Evolutionary conservation across 208 protist species (phyloP), one percentile per base, ranked within the genome.

Genomic region (Crithidia expoeki): DNA sequence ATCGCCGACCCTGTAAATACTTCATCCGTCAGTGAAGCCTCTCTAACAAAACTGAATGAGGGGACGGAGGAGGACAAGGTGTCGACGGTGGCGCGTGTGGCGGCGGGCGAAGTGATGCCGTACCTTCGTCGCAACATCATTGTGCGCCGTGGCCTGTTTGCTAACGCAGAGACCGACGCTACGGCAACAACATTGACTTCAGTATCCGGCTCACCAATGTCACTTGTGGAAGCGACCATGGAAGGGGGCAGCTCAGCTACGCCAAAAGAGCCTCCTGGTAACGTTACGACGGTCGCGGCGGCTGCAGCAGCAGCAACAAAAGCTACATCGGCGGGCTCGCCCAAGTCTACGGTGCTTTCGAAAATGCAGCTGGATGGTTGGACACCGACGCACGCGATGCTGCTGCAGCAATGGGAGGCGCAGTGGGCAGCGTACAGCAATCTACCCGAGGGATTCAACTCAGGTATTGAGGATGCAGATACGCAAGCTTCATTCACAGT

Each of bases 111-210:
- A 12, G 74, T 81, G 7, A 47, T 80, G 57, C 58, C 60, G 6
- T 90, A 86, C 59, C 42, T 93, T 1, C 80, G 88, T 19, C 33
- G 19, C 5, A 21, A 82, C 40, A 32, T 82, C 23, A 23, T 88
- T 53, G 55, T 89, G 30, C 84, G 87, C 17, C 78, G 82, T 17
- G 87, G 84, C 19, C 73, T 66, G 19, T 80, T 70, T 60, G 56
- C 34, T 27, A 50, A 51, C 34, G 34, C 71, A 10, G 56, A 65
- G 40, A 36, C 56, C n/a, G 14, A 10, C 23, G 40, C 4, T 14
- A 44, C 52, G 11, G 27, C 44, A 27, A 38, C 32, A 30, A 40
- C 40, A n/a, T 7, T 17, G 27, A 16, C 17, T 5, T 40, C 36
- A 5, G 36, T 40, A 14, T 12, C 36, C 9, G 36, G 36, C 36